phyloP scores from a whole-genome alignment of 305 asterid species.

The Fraxinus sp. region DNA sequence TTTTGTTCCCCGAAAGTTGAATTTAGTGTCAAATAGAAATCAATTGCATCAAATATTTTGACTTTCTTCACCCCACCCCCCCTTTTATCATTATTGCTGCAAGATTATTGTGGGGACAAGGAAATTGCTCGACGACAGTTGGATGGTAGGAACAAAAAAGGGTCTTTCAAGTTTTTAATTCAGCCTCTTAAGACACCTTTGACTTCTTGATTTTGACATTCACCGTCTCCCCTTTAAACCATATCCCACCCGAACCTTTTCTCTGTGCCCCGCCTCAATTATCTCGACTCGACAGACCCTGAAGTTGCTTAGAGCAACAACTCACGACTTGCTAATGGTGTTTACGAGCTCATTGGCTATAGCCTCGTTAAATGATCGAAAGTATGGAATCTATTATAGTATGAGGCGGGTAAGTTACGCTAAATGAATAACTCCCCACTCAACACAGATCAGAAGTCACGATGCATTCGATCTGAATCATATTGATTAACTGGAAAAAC shows the following conservation, averaged over 20 bases:
- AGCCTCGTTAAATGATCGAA: background rate
- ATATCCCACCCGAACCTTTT: background rate
- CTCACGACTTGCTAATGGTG: background rate
- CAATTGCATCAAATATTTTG: slow-evolving; percentile 21
- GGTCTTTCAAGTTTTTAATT: background rate
- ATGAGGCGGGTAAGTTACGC: no score
- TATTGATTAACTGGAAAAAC: background rate
- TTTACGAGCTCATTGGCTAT: background rate
- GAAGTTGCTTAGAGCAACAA: background rate
- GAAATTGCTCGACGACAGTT: background rate
- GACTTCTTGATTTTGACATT: background rate
- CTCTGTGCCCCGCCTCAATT: background rate
- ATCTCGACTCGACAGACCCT: background rate
- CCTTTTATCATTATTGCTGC: background rate
- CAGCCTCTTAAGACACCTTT: background rate
- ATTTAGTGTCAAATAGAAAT: slow-evolving; percentile 32
- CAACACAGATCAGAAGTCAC: slow-evolving; percentile 3
- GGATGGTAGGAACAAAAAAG: background rate
- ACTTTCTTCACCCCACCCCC: background rate
- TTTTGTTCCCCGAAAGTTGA: slow-evolving; percentile 39
- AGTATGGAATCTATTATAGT: no score
- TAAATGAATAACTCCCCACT: slow-evolving; percentile 9
- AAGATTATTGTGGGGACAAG: background rate
- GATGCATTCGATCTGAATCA: background rate
- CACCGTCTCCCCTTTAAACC: background rate